Evolutionary conservation across 2,329 filamentous ascomycete genomes (phyloP).

Genomic region (Teratosphaeria gauchensis): DNA sequence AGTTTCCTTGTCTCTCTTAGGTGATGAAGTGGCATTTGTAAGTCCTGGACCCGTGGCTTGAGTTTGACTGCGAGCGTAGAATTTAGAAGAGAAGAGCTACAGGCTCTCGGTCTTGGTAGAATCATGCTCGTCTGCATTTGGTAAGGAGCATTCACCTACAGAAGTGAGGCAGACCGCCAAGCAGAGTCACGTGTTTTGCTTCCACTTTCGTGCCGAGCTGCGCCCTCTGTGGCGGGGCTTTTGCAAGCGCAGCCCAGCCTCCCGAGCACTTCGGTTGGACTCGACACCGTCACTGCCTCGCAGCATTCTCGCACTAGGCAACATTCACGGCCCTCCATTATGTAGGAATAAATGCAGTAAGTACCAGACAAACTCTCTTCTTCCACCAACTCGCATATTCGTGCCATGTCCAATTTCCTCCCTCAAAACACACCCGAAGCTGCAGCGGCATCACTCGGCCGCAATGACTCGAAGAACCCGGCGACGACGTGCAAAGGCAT

Average conservation of each 20-base stretch:
- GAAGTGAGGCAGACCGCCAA: not conserved
- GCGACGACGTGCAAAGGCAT: constrained; percentile 80
- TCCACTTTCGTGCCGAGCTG: not conserved
- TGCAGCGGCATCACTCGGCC: constrained; percentile 45
- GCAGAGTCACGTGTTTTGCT: not conserved
- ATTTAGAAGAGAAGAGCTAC: too few species aligned
- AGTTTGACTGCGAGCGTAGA: too few species aligned
- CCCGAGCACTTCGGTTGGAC: not conserved
- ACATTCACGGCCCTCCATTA: not conserved
- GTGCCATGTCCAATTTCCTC: not conserved
- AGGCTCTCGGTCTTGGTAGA: too few species aligned
- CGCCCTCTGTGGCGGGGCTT: not conserved
- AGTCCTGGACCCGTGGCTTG: too few species aligned
- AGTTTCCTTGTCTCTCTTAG: not conserved
- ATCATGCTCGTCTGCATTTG: too few species aligned
- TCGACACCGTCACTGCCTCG: not conserved
- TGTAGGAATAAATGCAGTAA: not conserved
- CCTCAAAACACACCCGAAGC: constrained; percentile 66
- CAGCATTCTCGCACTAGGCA: not conserved
- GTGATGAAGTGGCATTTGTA: too few species aligned
- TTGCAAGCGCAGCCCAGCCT: not conserved
- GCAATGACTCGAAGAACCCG: constrained; percentile 77
- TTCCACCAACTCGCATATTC: not conserved
- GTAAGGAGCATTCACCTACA: too few species aligned
- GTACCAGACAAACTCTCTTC: not conserved